phyloP scores from a whole-genome alignment of 2,329 filamentous ascomycete genomes.

The Hypoxylon sp. region DNA sequence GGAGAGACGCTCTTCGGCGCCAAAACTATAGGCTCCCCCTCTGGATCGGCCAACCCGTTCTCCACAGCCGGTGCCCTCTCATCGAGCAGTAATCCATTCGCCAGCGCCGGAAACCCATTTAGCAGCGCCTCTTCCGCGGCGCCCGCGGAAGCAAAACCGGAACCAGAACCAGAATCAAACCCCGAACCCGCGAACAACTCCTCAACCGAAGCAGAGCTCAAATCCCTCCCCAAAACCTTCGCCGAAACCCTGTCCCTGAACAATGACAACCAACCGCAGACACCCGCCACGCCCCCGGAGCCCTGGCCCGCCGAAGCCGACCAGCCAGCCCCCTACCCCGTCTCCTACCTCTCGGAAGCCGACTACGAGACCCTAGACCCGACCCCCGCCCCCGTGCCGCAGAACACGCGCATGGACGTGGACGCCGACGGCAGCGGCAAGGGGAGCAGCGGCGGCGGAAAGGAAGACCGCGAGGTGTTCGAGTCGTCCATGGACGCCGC shows the following conservation, averaged over 20 bases:
- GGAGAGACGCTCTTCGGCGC: constrained; percentile 79
- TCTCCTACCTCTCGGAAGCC: constrained; percentile 84
- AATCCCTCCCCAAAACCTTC: constrained; percentile 71
- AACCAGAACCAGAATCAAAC: constrained; percentile 42
- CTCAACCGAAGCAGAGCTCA: constrained; percentile 43
- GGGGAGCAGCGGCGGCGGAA: constrained; percentile 52
- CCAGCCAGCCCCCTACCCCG: constrained; percentile 79
- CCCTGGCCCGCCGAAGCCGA: constrained; percentile 79
- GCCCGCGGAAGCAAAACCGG: constrained; percentile 32
- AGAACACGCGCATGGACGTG: constrained; percentile 63
- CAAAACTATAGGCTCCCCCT: constrained; percentile 58
- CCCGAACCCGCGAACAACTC: constrained; percentile 50
- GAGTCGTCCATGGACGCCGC: constrained; percentile 80
- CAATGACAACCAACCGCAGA: constrained; percentile 57
- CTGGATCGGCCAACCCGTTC: constrained; percentile 70
- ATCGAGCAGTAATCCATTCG: constrained; percentile 69
- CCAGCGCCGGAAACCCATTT: constrained; percentile 65
- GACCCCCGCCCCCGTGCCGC: constrained; percentile 62
- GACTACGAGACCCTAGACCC: constrained; percentile 89
- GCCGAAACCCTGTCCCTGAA: constrained; percentile 83
- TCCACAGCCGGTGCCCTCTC: constrained; percentile 58
- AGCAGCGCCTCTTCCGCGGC: constrained; percentile 45
- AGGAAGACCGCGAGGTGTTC: constrained; percentile 78
- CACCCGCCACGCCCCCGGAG: constrained; percentile 62
- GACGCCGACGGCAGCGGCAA: constrained; percentile 54